These are phyloP conservation scores for Magnusiomyces tetraspermus DNA, from an alignment of 1,139 yeast genomes.

Conservation along the genomic window DNA sequence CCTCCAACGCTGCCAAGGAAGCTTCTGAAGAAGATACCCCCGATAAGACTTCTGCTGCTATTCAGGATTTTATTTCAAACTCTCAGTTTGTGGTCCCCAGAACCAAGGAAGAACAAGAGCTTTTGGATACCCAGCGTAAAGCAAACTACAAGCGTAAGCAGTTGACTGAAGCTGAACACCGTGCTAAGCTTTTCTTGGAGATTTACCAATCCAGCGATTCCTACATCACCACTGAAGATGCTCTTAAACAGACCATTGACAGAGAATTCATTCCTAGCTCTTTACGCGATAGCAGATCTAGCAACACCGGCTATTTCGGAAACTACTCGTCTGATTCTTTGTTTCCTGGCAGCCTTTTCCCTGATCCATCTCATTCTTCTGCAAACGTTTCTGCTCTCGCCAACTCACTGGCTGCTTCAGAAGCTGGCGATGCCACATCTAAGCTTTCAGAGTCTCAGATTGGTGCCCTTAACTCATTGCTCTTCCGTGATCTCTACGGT, in stretches of 20 bases:
- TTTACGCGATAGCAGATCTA: not conserved
- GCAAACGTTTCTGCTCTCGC: constrained; percentile 2
- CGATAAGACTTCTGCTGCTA: not conserved
- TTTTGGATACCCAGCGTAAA: constrained; percentile 43
- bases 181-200: constrained; percentile 51
- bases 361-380: not conserved
- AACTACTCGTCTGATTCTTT: not conserved
- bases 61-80: constrained; percentile 17
- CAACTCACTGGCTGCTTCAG: not conserved
- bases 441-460: not conserved
- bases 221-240: constrained; percentile 57
- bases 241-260: constrained; percentile 47
- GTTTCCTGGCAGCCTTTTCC: not conserved
- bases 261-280: constrained; percentile 39
- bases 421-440: not conserved
- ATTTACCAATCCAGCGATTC: constrained; percentile 62
- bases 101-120: constrained; percentile 53
- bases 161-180: constrained; percentile 37
- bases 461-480: constrained; percentile 9
- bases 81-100: constrained; percentile 67
- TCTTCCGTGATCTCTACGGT: constrained; percentile 22
- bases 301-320: not conserved
- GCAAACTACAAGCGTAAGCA: constrained; percentile 43
- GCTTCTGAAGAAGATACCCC: not conserved
- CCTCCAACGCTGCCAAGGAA: constrained; percentile 25